Evolutionary conservation across 2,329 filamentous ascomycete species (phyloP), one percentile per base, ranked within the genome.

Genomic region (Penicillium digitatum): DNA sequence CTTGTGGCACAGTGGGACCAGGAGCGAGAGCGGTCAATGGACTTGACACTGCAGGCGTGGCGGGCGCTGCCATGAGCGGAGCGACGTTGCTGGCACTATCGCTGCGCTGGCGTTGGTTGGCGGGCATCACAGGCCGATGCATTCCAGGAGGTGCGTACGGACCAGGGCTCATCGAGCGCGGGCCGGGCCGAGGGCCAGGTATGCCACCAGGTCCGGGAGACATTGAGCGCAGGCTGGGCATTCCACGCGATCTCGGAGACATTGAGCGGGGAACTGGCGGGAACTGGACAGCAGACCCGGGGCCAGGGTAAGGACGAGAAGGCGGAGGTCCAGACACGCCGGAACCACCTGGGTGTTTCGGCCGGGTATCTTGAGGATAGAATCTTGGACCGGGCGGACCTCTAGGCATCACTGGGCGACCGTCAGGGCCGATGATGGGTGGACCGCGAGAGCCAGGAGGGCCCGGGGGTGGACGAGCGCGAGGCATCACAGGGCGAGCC

Each of bases 401-500:
- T 26, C 64, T 56, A 14, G 67, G 62, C 52, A 66, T 66, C 44
- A 60, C 58, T 29, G 58, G 48, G 38, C 65, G 71, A 39, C 69
- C 68, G 52, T 72, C 68, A 16, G 72, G 69, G 35, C 67, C 70
- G 66, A 69, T 66, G 45, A 66, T 64, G 31, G 66, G 70, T 16
- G 72, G 69, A 22, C 72, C 69, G 39, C 66, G 66, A 53, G 66
- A 64, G 26, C 68, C 72, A 48, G 69, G 69, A 48, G 59, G 58
- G 40, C 73, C 71, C 43, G 71, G 69, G 34, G 71, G 69, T 10
- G 67, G 68, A 29, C 72, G 78, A 38, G 83, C 79, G 43, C 91
- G 87, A 44, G 92, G 90, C 79, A 95, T 96, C 59, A 97, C 88
- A 18, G 93, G 90, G 47, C 91, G 87, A 55, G 90, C 89, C 14